Conservation (phyloP, 225 moss, liverwort and hornwort genomes). For the Bryoerythrophyllum caledonicum region DNA sequence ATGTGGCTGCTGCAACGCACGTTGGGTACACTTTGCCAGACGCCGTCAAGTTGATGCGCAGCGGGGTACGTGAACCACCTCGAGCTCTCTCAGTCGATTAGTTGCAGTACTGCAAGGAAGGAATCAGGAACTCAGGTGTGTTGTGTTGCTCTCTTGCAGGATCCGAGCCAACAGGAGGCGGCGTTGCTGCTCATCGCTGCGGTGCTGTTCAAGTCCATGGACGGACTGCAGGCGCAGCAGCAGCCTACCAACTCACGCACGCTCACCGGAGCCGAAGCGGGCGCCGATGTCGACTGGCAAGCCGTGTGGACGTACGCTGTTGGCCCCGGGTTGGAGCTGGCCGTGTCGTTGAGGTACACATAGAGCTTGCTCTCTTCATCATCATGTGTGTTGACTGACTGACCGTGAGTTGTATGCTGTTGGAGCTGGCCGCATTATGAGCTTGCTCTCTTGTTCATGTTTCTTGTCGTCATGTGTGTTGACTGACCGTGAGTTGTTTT, state of each 20-base stretch:
- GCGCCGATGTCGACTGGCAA: conserved; percentile 48
- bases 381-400: too few species aligned
- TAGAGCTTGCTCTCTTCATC: neutral
- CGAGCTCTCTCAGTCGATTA: neutral
- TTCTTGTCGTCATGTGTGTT: neutral
- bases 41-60: conserved; percentile 22
- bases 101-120: neutral
- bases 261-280: neutral
- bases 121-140: neutral
- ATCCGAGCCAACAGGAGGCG: conserved; percentile 27
- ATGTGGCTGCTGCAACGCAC: conserved; percentile 20
- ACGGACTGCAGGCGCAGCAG: conserved; percentile 29
- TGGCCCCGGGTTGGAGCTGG: conserved; percentile 39
- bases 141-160: conserved; percentile 18
- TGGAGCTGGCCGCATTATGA: too few species aligned
- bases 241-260: neutral
- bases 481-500: neutral
- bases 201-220: conserved; percentile 38
- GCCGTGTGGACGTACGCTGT: conserved; percentile 49
- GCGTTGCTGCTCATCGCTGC: conserved; percentile 44
- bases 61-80: conserved; percentile 24
- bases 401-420: neutral
- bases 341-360: conserved; percentile 39
- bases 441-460: neutral
- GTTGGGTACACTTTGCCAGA: conserved; percentile 37